Base-by-base conservation (phyloP, 2,329 filamentous ascomycete species). In the Aspergillus texensis region DNA sequence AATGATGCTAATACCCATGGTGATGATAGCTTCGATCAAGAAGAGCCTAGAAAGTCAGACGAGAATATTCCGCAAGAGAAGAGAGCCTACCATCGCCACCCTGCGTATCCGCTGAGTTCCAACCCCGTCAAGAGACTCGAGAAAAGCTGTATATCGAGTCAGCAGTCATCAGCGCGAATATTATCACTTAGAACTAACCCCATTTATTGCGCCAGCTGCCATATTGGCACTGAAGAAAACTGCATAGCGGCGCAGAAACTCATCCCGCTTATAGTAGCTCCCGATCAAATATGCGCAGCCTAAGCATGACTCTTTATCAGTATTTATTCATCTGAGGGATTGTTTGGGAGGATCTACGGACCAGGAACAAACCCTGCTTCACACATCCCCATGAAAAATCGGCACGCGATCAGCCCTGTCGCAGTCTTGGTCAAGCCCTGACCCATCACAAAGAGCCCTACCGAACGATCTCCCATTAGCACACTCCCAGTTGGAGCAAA, bases 351-450 rank as follows among this genome's bases (percentile, higher is more conserved):
- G 21, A 6, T n/a, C 14, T 16, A 55, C 58, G 14, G 32, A 66
- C 64, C 66, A 46, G 64, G 62, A 45, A 68, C 63, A 36, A 68
- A 67, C 4, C 66, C 66, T 9, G 66, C 64, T 56, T 67, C 66
- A 30, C 63, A 61, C 16, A 60, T 61, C 26, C 66, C 66, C 58
- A 67, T 66, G 0, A 67, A 52, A 8, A 68, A 63, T 21, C 66
- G 59, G 55, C 64, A 66, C 4, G 53, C 66, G n/a, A 68, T 63
- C n/a, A 68, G 32, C 24, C 64, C 64, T 12, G 16, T 54, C 21
- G 63, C 63, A 24, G 55, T 66, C 14, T 58, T 57, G 10, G 62
- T 63, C 8, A 68, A 56, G 30, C 64, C 66, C 52, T 68, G 66
- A 3, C 66, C 63, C 36, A 68, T 46, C 16, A 62, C 65, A n/a